Conservation (phyloP, 2,329 filamentous ascomycete species). For the Ceratocystis huliohia region DNA sequence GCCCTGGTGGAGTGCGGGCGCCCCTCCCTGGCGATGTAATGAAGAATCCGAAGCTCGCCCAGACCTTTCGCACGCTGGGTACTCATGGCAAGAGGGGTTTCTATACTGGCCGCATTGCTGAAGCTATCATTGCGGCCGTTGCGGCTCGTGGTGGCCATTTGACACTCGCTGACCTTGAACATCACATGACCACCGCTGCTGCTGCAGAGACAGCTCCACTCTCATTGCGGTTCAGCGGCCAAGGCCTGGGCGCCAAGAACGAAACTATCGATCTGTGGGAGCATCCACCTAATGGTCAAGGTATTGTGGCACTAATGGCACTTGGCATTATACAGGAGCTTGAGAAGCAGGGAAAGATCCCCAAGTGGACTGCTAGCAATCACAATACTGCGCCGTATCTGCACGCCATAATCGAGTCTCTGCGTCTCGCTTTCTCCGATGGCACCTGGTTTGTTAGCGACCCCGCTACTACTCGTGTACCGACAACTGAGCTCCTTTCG, state of each 20-base stretch:
- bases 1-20: constrained; percentile 56
- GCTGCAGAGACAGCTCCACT: constrained; percentile 66
- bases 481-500: constrained; percentile 55
- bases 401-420: constrained; percentile 74
- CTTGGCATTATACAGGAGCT: constrained; percentile 83
- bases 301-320: constrained; percentile 88
- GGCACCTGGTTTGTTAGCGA: constrained; percentile 84
- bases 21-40: constrained; percentile 77
- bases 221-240: constrained; percentile 62
- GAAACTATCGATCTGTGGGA: constrained; percentile 78
- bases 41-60: constrained; percentile 68
- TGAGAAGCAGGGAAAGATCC: constrained; percentile 61
- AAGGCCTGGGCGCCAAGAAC: constrained; percentile 44
- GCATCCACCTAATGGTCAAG: constrained; percentile 91
- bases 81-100: constrained; percentile 79
- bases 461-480: constrained; percentile 58
- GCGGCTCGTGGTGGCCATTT: constrained; percentile 64
- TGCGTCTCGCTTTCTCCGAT: constrained; percentile 84
- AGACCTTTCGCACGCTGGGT: constrained; percentile 68
- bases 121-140: constrained; percentile 68
- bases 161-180: constrained; percentile 63
- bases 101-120: constrained; percentile 72
- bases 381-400: constrained; percentile 75
- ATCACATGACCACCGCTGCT: constrained; percentile 53
- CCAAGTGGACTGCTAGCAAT: constrained; percentile 53